Conservation (phyloP, 2,329 filamentous ascomycete species). For the Neofusicoccum parvum region DNA sequence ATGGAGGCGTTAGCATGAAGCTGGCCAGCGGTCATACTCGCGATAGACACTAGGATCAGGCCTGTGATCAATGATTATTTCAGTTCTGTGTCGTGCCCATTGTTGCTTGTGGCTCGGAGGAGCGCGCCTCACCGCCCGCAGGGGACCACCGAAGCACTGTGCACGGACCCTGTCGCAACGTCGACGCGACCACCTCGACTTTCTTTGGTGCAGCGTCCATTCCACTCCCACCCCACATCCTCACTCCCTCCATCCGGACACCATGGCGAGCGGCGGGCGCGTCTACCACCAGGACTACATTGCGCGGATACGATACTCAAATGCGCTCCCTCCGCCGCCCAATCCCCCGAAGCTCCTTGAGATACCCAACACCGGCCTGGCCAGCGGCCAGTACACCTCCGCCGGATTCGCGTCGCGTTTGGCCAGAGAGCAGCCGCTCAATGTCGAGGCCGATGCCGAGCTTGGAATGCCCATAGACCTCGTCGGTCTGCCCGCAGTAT, state of each 20-base stretch:
- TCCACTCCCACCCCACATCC: not conserved
- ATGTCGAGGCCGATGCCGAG: conserved; percentile 96
- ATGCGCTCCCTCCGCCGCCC: conserved; percentile 90
- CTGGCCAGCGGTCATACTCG: too few species aligned
- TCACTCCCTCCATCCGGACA: not conserved
- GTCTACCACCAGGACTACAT: conserved; percentile 91
- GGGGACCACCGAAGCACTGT: not conserved
- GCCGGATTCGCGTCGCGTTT: conserved; percentile 88
- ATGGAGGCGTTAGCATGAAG: not conserved
- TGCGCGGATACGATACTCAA: conserved; percentile 91
- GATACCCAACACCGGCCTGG: conserved; percentile 89
- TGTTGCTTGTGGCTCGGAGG: not conserved
- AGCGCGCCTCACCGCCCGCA: not conserved
- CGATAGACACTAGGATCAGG: not conserved
- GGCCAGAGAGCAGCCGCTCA: conserved; percentile 87
- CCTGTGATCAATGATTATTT: not conserved
- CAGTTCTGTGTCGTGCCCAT: not conserved
- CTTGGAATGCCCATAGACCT: conserved; percentile 96
- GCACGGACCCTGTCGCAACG: conserved; percentile 10
- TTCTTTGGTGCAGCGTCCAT: not conserved
- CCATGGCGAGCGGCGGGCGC: conserved; percentile 21
- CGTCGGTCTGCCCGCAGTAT: conserved; percentile 91
- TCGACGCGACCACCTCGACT: conserved; percentile 9
- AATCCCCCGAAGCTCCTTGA: conserved; percentile 96
- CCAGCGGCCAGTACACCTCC: conserved; percentile 84